These are phyloP conservation scores for Acacia confusa DNA, from an alignment of 306 rosid genomes.

Conservation along the genomic window DNA sequence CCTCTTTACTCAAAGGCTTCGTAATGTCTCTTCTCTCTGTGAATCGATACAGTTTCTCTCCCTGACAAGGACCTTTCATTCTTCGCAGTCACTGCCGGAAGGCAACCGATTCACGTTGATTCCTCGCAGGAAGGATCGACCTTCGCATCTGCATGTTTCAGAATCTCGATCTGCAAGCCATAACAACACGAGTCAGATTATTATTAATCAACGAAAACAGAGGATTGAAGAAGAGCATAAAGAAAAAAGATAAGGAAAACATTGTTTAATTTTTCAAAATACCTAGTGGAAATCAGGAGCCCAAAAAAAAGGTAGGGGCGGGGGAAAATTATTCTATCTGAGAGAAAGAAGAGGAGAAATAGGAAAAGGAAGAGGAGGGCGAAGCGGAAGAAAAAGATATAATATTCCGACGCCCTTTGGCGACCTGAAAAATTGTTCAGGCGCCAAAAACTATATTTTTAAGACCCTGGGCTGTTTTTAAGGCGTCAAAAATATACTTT, in stretches of 20 bases:
- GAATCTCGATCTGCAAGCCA: slow-evolving; percentile 62
- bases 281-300: too few species aligned
- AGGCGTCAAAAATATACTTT: too few species aligned
- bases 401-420: too few species aligned
- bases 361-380: too few species aligned
- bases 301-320: too few species aligned
- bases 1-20: background rate
- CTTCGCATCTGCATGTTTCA: slow-evolving; percentile 47
- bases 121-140: slow-evolving; percentile 57
- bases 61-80: slow-evolving; percentile 32
- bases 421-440: too few species aligned
- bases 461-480: too few species aligned
- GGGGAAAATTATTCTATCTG: too few species aligned
- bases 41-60: background rate
- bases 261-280: too few species aligned
- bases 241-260: background rate
- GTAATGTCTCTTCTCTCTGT: background rate
- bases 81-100: slow-evolving; percentile 67
- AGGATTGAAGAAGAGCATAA: background rate
- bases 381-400: too few species aligned
- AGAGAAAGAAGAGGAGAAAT: too few species aligned
- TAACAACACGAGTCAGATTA: background rate
- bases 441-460: too few species aligned
- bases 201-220: background rate
- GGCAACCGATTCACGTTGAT: slow-evolving; percentile 82